Percentiles rank a stretch among this genome's conserved stretches.
Evolutionary conservation across 2,329 filamentous ascomycete species (phyloP).

Genomic region (Pestalotiopsis sp.): DNA sequence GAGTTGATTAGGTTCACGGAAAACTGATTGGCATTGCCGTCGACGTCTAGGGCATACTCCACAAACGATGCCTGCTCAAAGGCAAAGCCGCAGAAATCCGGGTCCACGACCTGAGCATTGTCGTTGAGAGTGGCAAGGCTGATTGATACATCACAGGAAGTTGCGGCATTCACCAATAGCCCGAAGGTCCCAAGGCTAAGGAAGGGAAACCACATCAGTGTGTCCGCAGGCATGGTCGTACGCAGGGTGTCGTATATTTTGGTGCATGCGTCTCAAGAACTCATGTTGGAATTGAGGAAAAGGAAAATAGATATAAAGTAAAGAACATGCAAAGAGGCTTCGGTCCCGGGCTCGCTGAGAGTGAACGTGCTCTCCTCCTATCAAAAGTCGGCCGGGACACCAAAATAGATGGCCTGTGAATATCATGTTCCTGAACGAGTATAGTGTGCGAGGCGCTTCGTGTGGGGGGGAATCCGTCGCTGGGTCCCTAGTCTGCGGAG

Average conservation of each 20-base stretch:
- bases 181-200: background rate
- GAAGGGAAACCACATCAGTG: background rate
- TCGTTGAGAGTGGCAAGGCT: background rate
- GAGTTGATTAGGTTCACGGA: slow-evolving; percentile 34
- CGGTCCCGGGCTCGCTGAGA: too few species aligned
- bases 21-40: slow-evolving; percentile 33
- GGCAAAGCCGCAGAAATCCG: slow-evolving; percentile 32
- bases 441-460: background rate
- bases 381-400: background rate
- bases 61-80: slow-evolving; percentile 36
- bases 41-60: slow-evolving; percentile 32
- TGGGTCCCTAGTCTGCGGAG: background rate
- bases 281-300: background rate
- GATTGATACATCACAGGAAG: background rate
- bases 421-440: background rate
- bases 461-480: background rate
- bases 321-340: too few species aligned
- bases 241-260: background rate
- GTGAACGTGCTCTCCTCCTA: background rate
- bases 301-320: background rate
- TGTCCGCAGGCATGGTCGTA: background rate
- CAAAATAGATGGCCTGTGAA: background rate
- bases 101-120: slow-evolving; percentile 15
- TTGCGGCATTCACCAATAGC: background rate
- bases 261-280: background rate